Conservation (phyloP, 352 stramenopile genomes). For the Phytophthora tubulina region DNA sequence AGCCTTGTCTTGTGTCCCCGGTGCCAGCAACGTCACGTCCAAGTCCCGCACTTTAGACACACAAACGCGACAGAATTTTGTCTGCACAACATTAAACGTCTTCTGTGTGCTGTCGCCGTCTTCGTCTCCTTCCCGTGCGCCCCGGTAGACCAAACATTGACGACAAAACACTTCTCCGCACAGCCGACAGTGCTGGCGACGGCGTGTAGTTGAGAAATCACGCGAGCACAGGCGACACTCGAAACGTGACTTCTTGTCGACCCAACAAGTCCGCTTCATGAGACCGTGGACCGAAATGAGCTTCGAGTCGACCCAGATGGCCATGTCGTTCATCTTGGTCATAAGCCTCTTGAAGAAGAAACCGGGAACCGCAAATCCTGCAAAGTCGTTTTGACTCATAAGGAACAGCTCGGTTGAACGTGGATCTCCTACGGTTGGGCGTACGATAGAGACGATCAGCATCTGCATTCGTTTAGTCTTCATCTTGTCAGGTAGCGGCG, state of each 20-base stretch:
- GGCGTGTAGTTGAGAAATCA: slow-evolving; percentile 60
- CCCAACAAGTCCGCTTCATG: slow-evolving; percentile 55
- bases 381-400: slow-evolving; percentile 63
- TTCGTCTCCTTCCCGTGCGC: slow-evolving; percentile 27
- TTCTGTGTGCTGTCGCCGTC: slow-evolving; percentile 20
- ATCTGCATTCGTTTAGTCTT: slow-evolving; percentile 64
- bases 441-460: slow-evolving; percentile 62
- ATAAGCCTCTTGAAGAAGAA: slow-evolving; percentile 61
- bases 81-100: slow-evolving; percentile 58
- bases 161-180: slow-evolving; percentile 79
- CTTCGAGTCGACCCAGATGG: slow-evolving; percentile 60
- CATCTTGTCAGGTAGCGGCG: slow-evolving; percentile 50
- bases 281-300: slow-evolving; percentile 61
- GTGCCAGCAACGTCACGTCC: slow-evolving; percentile 35
- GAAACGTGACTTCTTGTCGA: slow-evolving; percentile 52
- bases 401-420: slow-evolving; percentile 60
- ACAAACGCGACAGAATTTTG: slow-evolving; percentile 69
- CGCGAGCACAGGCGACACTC: slow-evolving; percentile 69
- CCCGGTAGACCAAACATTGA: slow-evolving; percentile 65
- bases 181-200: slow-evolving; percentile 77
- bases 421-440: slow-evolving; percentile 33
- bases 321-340: slow-evolving; percentile 56
- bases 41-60: slow-evolving; percentile 57
- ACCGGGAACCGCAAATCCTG: slow-evolving; percentile 39
- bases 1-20: slow-evolving; percentile 16